Evolutionary conservation across 2,329 filamentous ascomycete species (phyloP), one percentile per base, ranked within the genome.

Genomic region (Davidsoniella virescens): DNA sequence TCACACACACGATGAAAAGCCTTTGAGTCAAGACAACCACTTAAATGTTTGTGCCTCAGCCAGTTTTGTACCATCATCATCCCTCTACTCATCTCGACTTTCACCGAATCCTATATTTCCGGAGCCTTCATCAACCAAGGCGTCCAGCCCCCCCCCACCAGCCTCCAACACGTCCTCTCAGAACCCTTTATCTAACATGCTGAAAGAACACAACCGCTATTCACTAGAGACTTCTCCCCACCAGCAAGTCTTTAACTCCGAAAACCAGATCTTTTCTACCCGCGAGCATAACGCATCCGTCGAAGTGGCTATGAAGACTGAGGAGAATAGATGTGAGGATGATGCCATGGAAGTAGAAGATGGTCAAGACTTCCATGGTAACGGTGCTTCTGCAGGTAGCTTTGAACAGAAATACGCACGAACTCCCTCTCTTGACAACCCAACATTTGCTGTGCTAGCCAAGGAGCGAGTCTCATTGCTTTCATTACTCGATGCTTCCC

Each of bases 391-490:
- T 6, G 36, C 44, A 23, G 33, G 33, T 6, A 49, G 46, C 20
- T 42, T 43, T n/a, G 40, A 49, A 3, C 39, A 33, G 26, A 49
- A 41, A 55, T 78, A 71, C 59, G 70, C 75, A 10, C 69, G 76
- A 54, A 79, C 76, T 2, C 77, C 77, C 10, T 80, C 77, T 0
- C 70, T 76, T 39, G 77, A 81, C 12, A 76, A 76, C 17, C 77
- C 78, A 1, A 62, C 73, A 5, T 73, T 72, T 58, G 76, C 76
- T 39, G 59, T 77, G 17, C 60, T 73, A 12, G 63, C 65, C 4
- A 68, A 75, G 54, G 66, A 71, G 56, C 72, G 76, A 41, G 72
- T 70, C 5, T 81, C 76, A 2, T 67, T 81, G 3, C 65, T 77
- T 14, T 81, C 77, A 2, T 70, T 81, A 5, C 70, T 81, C 52